Evolutionary conservation across 2,329 filamentous ascomycete genomes (phyloP).

Genomic region (Colletotrichum agaves): DNA sequence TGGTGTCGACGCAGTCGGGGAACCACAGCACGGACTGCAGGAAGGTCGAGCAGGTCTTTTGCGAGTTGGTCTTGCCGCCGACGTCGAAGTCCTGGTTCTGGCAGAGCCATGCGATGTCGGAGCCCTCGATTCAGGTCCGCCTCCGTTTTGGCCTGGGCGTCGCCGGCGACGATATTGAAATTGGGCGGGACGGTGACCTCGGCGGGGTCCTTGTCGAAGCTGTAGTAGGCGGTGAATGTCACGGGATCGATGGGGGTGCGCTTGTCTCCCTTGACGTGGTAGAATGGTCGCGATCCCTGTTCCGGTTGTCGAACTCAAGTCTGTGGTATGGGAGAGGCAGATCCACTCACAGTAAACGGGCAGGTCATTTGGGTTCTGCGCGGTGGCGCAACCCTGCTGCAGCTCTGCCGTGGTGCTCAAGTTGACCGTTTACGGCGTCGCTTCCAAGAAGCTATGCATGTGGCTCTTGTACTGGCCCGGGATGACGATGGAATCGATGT

Average conservation of each 20-base stretch:
- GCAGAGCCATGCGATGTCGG: slow-evolving; percentile 35
- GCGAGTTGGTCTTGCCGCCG: slow-evolving; percentile 23
- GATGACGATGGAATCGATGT: slow-evolving; percentile 47
- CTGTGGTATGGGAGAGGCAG: neutral
- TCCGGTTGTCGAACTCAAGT: neutral
- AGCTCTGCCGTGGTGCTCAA: slow-evolving; percentile 44
- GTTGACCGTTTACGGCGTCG: slow-evolving; percentile 45
- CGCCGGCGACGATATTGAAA: slow-evolving; percentile 55
- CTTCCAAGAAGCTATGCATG: slow-evolving; percentile 50
- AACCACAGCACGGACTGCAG: slow-evolving; percentile 41
- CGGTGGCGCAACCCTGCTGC: slow-evolving; percentile 53
- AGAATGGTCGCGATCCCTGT: slow-evolving; percentile 53
- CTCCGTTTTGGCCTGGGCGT: slow-evolving; percentile 49
- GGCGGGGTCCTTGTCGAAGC: slow-evolving; percentile 50
- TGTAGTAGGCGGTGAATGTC: slow-evolving; percentile 59
- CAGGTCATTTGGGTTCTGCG: slow-evolving; percentile 56
- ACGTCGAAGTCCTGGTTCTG: slow-evolving; percentile 27
- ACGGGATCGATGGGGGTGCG: slow-evolving; percentile 50
- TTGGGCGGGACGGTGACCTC: slow-evolving; percentile 57
- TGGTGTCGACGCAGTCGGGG: slow-evolving; percentile 40
- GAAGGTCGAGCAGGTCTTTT: slow-evolving; percentile 43
- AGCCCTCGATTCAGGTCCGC: slow-evolving; percentile 31
- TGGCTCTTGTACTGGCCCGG: slow-evolving; percentile 47
- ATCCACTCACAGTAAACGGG: slow-evolving; percentile 51
- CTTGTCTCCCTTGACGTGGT: slow-evolving; percentile 51